phyloP scores from a whole-genome alignment of 768 basidiomycete genomes.

The Dacryopinax primogenitus region DNA sequence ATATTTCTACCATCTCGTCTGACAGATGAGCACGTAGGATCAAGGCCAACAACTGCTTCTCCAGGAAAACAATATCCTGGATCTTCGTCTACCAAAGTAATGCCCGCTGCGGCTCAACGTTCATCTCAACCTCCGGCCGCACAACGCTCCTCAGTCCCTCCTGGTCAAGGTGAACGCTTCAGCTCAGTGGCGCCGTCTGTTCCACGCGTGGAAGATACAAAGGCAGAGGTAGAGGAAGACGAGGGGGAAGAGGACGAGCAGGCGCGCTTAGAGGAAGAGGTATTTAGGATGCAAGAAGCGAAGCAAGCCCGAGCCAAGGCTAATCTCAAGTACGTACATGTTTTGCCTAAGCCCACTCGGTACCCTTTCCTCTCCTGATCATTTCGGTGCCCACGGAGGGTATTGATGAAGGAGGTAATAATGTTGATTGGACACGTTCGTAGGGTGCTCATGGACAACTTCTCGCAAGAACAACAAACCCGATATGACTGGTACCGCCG shows the following conservation, averaged over 20 bases:
- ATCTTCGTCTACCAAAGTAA: not conserved
- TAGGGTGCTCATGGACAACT: constrained; percentile 81
- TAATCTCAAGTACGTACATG: constrained; percentile 53
- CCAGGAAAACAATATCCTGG: not conserved
- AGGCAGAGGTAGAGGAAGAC: constrained; percentile 27
- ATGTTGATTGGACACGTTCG: constrained; percentile 9
- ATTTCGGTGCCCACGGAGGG: not conserved
- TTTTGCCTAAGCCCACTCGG: constrained; percentile 5
- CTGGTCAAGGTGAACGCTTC: not conserved
- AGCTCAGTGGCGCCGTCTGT: not conserved
- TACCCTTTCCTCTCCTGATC: not conserved
- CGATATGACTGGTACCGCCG: constrained; percentile 80
- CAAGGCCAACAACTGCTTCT: not conserved
- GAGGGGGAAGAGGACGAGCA: constrained; percentile 70
- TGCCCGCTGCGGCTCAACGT: not conserved
- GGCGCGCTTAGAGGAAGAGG: constrained; percentile 76
- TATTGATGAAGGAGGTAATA: not conserved
- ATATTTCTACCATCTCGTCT: not conserved
- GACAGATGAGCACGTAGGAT: not conserved
- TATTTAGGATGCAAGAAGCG: constrained; percentile 68
- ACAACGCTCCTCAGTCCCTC: not conserved
- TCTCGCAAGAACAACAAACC: constrained; percentile 71
- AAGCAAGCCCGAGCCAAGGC: constrained; percentile 83
- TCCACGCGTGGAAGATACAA: not conserved
- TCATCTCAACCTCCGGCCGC: not conserved